phyloP scores from a whole-genome alignment of 2,329 filamentous ascomycete genomes.

The Trichoderma asperellum region DNA sequence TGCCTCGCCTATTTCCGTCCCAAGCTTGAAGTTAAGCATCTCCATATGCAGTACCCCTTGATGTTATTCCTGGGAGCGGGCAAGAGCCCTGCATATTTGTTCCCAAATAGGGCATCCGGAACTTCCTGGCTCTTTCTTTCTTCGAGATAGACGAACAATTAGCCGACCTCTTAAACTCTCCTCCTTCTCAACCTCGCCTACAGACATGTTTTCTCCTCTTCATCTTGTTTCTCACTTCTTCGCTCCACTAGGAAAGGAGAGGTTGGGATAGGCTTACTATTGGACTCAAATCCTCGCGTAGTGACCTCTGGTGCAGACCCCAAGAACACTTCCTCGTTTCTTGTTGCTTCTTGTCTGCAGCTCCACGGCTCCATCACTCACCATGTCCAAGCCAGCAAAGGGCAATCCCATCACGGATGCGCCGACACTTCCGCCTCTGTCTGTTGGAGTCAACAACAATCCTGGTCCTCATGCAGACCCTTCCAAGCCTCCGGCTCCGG shows the following conservation, averaged over 20 bases:
- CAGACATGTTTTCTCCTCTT: background rate
- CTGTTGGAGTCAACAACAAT: background rate
- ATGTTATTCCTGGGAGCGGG: background rate
- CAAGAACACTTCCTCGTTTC: background rate
- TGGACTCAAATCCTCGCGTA: background rate
- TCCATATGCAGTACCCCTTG: background rate
- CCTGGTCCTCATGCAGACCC: background rate
- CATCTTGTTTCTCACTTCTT: background rate
- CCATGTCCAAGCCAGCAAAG: conserved; percentile 29
- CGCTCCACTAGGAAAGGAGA: background rate
- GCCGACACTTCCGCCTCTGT: conserved; percentile 29
- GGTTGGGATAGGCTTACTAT: background rate
- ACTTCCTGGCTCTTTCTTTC: conserved; percentile 3
- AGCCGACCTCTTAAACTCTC: conserved; percentile 1
- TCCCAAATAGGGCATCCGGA: background rate
- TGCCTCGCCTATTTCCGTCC: background rate
- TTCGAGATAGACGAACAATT: background rate
- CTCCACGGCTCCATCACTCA: background rate
- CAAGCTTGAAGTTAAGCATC: background rate
- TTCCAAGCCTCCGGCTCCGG: conserved; percentile 10
- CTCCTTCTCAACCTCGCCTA: background rate
- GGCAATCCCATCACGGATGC: conserved; percentile 9
- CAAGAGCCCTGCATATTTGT: background rate
- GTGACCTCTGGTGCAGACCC: background rate
- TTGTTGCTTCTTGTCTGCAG: conserved; percentile 1